phyloP scores from a whole-genome alignment of 352 stramenopile species.

The Globisporangium carolinianum region DNA sequence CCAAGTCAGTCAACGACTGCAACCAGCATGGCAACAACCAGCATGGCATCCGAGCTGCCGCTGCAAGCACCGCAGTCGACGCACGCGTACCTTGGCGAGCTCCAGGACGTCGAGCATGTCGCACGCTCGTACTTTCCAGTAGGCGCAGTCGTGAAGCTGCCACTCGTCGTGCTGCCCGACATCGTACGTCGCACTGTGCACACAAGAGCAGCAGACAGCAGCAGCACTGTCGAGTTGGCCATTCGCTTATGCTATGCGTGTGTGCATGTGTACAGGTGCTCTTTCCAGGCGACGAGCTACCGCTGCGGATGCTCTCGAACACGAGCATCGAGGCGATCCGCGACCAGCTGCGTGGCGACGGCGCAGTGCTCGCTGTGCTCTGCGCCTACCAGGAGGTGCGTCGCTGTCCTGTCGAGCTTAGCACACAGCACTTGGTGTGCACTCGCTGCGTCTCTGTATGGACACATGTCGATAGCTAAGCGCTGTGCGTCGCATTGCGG shows the following conservation, averaged over 20 bases:
- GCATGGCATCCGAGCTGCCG: too few relatives aligned
- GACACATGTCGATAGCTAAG: not conserved
- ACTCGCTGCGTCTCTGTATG: not conserved
- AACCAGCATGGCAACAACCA: too few relatives aligned
- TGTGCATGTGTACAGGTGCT: conserved; percentile 36
- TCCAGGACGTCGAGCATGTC: conserved; percentile 53
- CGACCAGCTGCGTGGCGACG: conserved; percentile 33
- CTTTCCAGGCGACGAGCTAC: conserved; percentile 74
- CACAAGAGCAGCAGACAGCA: not conserved
- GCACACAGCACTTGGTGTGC: not conserved
- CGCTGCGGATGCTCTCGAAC: conserved; percentile 65
- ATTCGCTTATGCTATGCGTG: not conserved
- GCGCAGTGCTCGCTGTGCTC: conserved; percentile 51
- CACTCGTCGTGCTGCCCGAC: conserved; percentile 66
- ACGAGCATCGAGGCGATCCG: conserved; percentile 40
- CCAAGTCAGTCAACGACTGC: too few relatives aligned
- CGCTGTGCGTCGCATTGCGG: not conserved
- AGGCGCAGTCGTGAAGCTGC: conserved; percentile 44
- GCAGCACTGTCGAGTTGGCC: not conserved
- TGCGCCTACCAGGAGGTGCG: conserved; percentile 35
- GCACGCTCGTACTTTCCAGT: conserved; percentile 40
- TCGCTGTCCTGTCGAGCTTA: not conserved
- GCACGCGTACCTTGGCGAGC: conserved; percentile 67
- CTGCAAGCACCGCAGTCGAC: too few relatives aligned
- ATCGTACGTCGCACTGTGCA: conserved; percentile 35